Evolutionary conservation across 2,329 filamentous ascomycete genomes (phyloP).

Genomic region (Didymellaceae sp.): DNA sequence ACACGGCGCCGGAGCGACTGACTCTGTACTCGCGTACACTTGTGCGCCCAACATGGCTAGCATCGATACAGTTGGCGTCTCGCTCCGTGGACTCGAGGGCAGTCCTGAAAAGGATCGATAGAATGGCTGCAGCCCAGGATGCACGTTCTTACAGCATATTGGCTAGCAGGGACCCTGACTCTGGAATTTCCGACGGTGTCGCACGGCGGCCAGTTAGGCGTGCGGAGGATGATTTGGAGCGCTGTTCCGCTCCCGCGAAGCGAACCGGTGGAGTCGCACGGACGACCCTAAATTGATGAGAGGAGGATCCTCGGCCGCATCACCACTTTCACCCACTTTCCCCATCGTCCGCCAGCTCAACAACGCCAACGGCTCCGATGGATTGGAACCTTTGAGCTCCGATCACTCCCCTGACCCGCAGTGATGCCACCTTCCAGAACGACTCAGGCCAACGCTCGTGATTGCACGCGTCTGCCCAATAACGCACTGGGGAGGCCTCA

Average conservation of each 20-base stretch:
- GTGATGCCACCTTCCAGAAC: constrained; percentile 15
- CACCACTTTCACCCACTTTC: constrained; percentile 11
- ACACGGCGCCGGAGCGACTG: constrained; percentile 16
- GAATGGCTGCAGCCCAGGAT: constrained; percentile 1
- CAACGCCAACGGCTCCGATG: constrained; percentile 12
- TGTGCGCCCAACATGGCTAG: constrained; percentile 17
- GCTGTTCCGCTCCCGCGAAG: constrained; percentile 12
- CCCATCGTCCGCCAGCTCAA: constrained; percentile 11
- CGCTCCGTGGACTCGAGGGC: constrained; percentile 2
- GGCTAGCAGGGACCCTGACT: constrained; percentile 15
- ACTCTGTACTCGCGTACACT: constrained; percentile 18
- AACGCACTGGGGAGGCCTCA: constrained; percentile 7
- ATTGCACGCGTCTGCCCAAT: constrained; percentile 8
- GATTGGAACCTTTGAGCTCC: constrained; percentile 7
- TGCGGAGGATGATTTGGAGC: constrained; percentile 4
- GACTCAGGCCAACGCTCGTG: constrained; percentile 3
- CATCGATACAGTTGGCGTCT: constrained; percentile 19
- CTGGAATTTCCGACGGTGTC: not conserved
- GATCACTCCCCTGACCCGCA: not conserved
- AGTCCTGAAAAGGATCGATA: constrained; percentile 5
- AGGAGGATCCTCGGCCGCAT: constrained; percentile 11
- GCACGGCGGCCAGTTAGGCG: constrained; percentile 13
- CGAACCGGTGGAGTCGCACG: constrained; percentile 20
- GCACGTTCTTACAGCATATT: constrained; percentile 15
- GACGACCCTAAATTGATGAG: not conserved